These are phyloP conservation scores for Penicillium egyptiacum DNA, from an alignment of 495 filamentous ascomycete genomes.

Conservation along the genomic window DNA sequence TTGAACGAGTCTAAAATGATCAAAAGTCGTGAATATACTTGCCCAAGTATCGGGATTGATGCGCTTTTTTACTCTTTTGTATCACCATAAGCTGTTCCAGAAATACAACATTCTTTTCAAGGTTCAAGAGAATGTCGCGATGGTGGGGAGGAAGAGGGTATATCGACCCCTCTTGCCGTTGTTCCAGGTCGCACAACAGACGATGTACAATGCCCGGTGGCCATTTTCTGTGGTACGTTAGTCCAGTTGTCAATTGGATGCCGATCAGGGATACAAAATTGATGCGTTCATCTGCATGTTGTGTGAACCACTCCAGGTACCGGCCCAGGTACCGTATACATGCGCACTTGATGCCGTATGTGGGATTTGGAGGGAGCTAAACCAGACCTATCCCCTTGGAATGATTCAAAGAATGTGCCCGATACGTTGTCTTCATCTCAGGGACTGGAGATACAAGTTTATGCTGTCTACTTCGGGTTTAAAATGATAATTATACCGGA, in stretches of 20 bases:
- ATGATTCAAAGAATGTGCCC: background rate
- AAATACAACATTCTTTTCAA: background rate
- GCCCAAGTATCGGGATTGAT: background rate
- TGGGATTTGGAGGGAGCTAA: background rate
- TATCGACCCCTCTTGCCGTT: slow-evolving; percentile 1
- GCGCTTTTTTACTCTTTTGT: background rate
- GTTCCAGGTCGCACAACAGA: background rate
- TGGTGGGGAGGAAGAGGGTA: background rate
- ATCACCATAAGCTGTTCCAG: background rate
- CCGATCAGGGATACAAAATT: slow-evolving; percentile 9
- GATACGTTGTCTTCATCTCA: background rate
- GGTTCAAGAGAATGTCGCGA: slow-evolving; percentile 4
- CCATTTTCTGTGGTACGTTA: background rate
- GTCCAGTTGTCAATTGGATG: slow-evolving; percentile 1
- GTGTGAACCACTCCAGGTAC: slow-evolving; percentile 4
- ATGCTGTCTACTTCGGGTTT: background rate
- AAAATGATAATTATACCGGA: background rate
- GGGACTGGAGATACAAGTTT: background rate
- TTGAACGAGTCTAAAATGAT: background rate
- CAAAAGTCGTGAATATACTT: background rate
- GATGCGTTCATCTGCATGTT: background rate
- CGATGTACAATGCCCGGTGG: background rate
- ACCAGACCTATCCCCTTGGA: background rate
- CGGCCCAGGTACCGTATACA: background rate
- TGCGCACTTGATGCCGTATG: background rate